A percentile compares a stretch with the other conserved stretches of the same genome.
phyloP scores from a whole-genome alignment of 202 grass and related monocot genomes.

The Zoysia matrella region DNA sequence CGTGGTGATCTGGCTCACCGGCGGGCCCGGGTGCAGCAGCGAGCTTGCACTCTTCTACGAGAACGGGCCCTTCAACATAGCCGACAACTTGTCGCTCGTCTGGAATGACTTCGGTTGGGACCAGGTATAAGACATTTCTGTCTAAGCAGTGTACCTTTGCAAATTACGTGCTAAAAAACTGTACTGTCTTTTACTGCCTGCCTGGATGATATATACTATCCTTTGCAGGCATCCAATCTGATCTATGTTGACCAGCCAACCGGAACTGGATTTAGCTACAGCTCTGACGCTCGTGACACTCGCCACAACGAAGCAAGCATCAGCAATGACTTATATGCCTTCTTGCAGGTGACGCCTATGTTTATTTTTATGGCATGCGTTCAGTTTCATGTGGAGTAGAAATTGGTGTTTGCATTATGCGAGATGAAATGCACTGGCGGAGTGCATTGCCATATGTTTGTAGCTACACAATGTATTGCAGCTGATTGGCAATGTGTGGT shows the following conservation, averaged over 20 bases:
- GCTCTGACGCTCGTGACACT: slow-evolving; percentile 59
- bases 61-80: slow-evolving; percentile 81
- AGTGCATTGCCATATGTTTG: not conserved
- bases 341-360: slow-evolving; percentile 64
- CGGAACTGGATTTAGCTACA: slow-evolving; percentile 87
- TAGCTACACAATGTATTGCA: slow-evolving; percentile 4
- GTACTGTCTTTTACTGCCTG: not conserved
- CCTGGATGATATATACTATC: slow-evolving; percentile 17
- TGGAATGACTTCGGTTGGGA: slow-evolving; percentile 98
- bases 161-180: too few species aligned
- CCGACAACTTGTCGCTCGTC: slow-evolving; percentile 68
- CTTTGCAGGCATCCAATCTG: slow-evolving; percentile 67
- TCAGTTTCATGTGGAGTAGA: slow-evolving; percentile 24
- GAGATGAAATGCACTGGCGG: not conserved
- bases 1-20: slow-evolving; percentile 94
- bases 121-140: slow-evolving; percentile 42
- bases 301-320: slow-evolving; percentile 70
- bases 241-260: slow-evolving; percentile 90
- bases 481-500: not conserved
- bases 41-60: slow-evolving; percentile 96
- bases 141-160: too few species aligned
- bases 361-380: not conserved
- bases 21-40: slow-evolving; percentile 92
- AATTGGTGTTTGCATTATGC: not conserved
- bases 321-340: slow-evolving; percentile 73